Evolutionary conservation across 1,284 basidiomycete species (phyloP).

Genomic region (Puccinia novopanici): DNA sequence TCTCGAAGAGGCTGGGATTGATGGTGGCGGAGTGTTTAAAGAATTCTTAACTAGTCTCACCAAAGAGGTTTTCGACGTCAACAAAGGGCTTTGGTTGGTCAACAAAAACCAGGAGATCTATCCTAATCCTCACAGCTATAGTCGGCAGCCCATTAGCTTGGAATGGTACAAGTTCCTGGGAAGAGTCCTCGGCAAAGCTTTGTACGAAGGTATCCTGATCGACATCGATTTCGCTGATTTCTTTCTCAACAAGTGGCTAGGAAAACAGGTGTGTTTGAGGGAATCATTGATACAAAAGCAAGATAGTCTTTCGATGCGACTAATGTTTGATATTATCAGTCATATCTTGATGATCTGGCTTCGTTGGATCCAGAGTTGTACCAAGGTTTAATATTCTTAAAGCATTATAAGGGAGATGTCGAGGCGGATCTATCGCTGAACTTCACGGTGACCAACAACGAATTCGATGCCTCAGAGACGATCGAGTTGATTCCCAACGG

Average conservation of each 20-base stretch:
- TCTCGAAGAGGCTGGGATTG: conserved; percentile 82
- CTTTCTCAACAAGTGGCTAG: conserved; percentile 75
- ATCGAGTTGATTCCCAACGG: conserved; percentile 82
- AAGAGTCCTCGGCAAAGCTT: conserved; percentile 86
- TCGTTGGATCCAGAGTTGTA: conserved; percentile 92
- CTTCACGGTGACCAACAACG: conserved; percentile 85
- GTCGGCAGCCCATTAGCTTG: conserved; percentile 79
- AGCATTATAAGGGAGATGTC: conserved; percentile 82
- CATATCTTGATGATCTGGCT: conserved; percentile 71
- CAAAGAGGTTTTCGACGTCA: conserved; percentile 90
- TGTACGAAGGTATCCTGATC: conserved; percentile 96
- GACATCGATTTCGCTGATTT: conserved; percentile 94
- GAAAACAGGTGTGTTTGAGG: conserved; percentile 61
- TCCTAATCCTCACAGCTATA: conserved; percentile 86
- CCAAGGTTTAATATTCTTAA: conserved; percentile 85
- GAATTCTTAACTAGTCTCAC: conserved; percentile 90
- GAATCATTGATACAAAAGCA: conserved; percentile 25
- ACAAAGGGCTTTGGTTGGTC: conserved; percentile 88
- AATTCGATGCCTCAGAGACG: conserved; percentile 79
- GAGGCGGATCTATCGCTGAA: conserved; percentile 85
- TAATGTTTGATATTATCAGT: conserved; percentile 58
- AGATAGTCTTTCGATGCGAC: neutral
- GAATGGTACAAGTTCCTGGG: conserved; percentile 95
- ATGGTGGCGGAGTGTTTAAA: conserved; percentile 96
- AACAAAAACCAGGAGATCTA: conserved; percentile 90